Evolutionary conservation across 2,329 filamentous ascomycete species (phyloP).

Genomic region (Ceratocystis cubensis): DNA sequence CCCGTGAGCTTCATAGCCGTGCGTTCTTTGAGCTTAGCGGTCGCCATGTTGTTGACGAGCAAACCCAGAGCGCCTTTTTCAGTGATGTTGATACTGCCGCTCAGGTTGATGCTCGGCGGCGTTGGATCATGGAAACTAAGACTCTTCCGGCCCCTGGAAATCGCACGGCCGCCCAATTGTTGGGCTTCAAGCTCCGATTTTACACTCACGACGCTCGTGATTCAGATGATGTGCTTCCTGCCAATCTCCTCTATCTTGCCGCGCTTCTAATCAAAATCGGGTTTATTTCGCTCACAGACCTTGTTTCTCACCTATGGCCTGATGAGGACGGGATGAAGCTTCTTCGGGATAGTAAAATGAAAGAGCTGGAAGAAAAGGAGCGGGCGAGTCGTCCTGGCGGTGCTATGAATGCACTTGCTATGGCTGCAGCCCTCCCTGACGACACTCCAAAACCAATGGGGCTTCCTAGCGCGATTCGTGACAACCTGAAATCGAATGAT

Average conservation of each 20-base stretch:
- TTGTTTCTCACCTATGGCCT: conserved; percentile 87
- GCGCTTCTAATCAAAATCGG: conserved; percentile 93
- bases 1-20: conserved; percentile 60
- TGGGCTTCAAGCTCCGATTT: conserved; percentile 94
- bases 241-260: conserved; percentile 84
- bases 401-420: conserved; percentile 68
- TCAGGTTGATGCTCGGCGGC: conserved; percentile 45
- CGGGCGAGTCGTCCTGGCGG: conserved; percentile 56
- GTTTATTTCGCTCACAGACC: conserved; percentile 80
- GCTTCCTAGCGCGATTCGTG: conserved; percentile 35
- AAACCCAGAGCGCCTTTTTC: conserved; percentile 23
- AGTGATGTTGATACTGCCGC: conserved; percentile 41
- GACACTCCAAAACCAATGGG: conserved; percentile 46
- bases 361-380: conserved; percentile 70
- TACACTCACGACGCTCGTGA: conserved; percentile 73
- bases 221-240: conserved; percentile 64
- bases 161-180: conserved; percentile 78
- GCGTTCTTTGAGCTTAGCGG: conserved; percentile 86
- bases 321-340: conserved; percentile 69
- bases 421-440: conserved; percentile 75
- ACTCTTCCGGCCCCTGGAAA: conserved; percentile 79
- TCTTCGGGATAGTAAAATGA: conserved; percentile 55
- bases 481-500: conserved; percentile 23
- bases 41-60: conserved; percentile 41
- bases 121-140: conserved; percentile 71